phyloP scores from a whole-genome alignment of 1,284 basidiomycete genomes.

The Leucoagaricus sp. region DNA sequence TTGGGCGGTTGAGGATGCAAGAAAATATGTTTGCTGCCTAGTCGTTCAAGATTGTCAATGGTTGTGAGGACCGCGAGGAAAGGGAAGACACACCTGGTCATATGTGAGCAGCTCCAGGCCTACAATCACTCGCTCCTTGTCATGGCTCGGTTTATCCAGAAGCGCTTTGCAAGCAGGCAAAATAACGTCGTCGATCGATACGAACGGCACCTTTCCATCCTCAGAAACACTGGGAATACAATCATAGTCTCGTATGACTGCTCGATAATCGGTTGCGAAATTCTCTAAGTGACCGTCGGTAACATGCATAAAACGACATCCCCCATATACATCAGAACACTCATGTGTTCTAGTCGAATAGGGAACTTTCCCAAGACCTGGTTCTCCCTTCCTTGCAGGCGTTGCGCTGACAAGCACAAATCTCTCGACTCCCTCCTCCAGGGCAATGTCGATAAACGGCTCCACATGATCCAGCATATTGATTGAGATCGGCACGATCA shows the following conservation, averaged over 20 bases:
- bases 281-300: conserved; percentile 5
- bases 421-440: conserved; percentile 31
- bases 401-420: conserved; percentile 31
- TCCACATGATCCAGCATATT: conserved; percentile 24
- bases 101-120: conserved; percentile 11
- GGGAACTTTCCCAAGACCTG: conserved; percentile 25
- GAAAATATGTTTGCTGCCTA: conserved; percentile 5
- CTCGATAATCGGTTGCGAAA: neutral
- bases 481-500: conserved; percentile 23
- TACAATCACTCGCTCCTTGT: conserved; percentile 1
- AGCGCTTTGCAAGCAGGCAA: conserved; percentile 3
- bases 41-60: neutral
- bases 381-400: conserved; percentile 21
- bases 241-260: neutral
- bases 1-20: neutral
- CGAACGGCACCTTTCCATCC: conserved; percentile 9
- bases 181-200: conserved; percentile 14
- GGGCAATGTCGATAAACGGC: conserved; percentile 33
- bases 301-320: neutral
- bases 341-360: conserved; percentile 24
- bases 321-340: conserved; percentile 28
- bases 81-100: conserved; percentile 5
- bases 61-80: too few relatives aligned
- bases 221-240: neutral
- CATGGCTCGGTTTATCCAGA: neutral